A percentile compares a stretch with the other conserved stretches of the same genome.
Evolutionary conservation across 345 rosid species (phyloP).

Genomic region (Citrus mangshanensis): DNA sequence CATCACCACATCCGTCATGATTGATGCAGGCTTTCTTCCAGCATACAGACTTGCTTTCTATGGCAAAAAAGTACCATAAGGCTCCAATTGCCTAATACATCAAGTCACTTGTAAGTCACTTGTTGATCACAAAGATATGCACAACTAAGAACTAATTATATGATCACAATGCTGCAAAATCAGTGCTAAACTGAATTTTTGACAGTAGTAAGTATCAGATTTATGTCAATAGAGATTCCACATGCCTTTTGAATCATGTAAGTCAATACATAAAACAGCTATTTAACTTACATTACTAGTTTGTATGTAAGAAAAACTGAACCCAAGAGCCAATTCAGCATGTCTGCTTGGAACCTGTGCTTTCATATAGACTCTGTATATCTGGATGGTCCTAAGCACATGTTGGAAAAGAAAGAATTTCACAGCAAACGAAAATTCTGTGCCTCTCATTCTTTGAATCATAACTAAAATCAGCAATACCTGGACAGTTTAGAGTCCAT

Average conservation of each 20-base stretch:
- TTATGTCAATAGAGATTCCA: not conserved
- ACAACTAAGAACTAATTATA: not conserved
- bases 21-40: conserved; percentile 1
- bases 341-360: not conserved
- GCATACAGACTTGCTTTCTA: not conserved
- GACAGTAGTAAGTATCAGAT: not conserved
- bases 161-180: not conserved
- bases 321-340: not conserved
- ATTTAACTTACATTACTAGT: not conserved
- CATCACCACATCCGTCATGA: not conserved
- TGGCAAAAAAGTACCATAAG: not conserved
- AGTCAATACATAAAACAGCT: not conserved
- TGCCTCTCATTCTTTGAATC: not conserved
- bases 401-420: not conserved
- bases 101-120: too few relatives aligned
- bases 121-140: not conserved
- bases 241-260: not conserved
- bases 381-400: not conserved
- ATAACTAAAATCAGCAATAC: not conserved
- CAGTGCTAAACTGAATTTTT: not conserved
- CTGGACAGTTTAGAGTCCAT: not conserved
- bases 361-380: not conserved
- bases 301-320: not conserved
- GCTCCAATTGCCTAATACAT: not conserved
- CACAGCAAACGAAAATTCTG: not conserved